Evolutionary conservation across 2,329 filamentous ascomycete genomes (phyloP).

Genomic region (Emergomyces orientalis): DNA sequence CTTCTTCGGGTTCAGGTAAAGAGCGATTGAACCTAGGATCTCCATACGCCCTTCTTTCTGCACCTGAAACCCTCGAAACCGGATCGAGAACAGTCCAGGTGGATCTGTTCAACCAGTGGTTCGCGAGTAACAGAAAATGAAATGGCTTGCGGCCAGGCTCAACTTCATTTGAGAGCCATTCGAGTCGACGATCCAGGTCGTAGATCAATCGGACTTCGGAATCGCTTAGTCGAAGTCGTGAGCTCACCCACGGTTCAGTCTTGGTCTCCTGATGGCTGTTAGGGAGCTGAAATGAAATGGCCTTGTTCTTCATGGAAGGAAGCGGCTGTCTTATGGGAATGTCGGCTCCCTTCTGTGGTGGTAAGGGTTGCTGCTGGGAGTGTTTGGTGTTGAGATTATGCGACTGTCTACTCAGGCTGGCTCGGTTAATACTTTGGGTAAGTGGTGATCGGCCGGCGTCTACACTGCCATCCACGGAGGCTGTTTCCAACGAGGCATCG

Average conservation of each 20-base stretch:
- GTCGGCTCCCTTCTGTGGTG: neutral
- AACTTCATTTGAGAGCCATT: slow-evolving; percentile 31
- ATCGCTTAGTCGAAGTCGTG: slow-evolving; percentile 20
- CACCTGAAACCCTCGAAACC: slow-evolving; percentile 26
- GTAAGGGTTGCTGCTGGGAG: neutral
- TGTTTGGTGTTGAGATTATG: neutral
- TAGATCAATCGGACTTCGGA: slow-evolving; percentile 31
- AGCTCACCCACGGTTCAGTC: neutral
- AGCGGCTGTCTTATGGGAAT: neutral
- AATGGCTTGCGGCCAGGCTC: slow-evolving; percentile 33
- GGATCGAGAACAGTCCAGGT: slow-evolving; percentile 35
- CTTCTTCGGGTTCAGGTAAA: slow-evolving; percentile 19
- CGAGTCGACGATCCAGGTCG: slow-evolving; percentile 28
- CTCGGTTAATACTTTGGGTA: neutral
- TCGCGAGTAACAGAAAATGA: slow-evolving; percentile 32
- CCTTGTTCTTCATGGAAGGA: neutral
- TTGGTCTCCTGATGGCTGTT: neutral
- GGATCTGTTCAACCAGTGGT: slow-evolving; percentile 35
- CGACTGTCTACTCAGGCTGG: too few species aligned
- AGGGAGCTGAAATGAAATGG: slow-evolving; percentile 1
- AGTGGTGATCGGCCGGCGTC: neutral
- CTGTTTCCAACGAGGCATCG: neutral
- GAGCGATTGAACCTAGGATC: slow-evolving; percentile 30
- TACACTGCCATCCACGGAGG: neutral
- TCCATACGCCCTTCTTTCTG: slow-evolving; percentile 26